Percentiles rank a stretch among this genome's conserved stretches.
Conservation (phyloP, 768 basidiomycete genomes). For the Mycena chlorophos region DNA sequence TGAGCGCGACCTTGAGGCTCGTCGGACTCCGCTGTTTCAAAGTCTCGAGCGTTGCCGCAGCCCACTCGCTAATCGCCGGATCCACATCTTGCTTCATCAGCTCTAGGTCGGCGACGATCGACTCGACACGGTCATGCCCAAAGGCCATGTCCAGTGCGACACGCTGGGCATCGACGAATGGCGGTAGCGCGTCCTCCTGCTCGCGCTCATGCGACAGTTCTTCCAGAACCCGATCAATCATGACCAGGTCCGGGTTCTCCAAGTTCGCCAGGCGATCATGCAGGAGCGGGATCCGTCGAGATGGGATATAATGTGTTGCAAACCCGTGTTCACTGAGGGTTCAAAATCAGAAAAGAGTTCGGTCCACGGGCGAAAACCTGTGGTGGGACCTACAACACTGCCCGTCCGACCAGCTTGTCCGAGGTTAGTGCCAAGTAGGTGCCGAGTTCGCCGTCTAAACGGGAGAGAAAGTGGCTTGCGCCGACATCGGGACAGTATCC, state of each 20-base stretch:
- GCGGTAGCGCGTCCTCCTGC: conserved; percentile 50
- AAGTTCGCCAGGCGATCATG: conserved; percentile 64
- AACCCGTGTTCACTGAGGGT: conserved; percentile 83
- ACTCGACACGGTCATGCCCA: conserved; percentile 64
- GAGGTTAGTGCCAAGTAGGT: conserved; percentile 92
- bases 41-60: conserved; percentile 59
- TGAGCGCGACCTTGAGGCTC: conserved; percentile 85
- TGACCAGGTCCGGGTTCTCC: conserved; percentile 42
- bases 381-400: conserved; percentile 70
- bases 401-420: conserved; percentile 69
- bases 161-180: conserved; percentile 62
- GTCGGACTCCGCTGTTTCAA: conserved; percentile 83
- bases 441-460: conserved; percentile 88
- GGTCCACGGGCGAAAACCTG: neutral
- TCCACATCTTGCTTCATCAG: conserved; percentile 41
- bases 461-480: conserved; percentile 83
- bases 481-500: conserved; percentile 94
- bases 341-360: conserved; percentile 14
- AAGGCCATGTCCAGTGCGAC: conserved; percentile 84
- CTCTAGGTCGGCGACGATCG: conserved; percentile 62
- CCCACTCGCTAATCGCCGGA: conserved; percentile 67
- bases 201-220: conserved; percentile 74
- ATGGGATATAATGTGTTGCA: conserved; percentile 90
- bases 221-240: conserved; percentile 58
- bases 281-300: conserved; percentile 69